These are phyloP conservation scores for Saturnispora quitensis DNA, from an alignment of 805 yeast genomes.

Conservation along the genomic window DNA sequence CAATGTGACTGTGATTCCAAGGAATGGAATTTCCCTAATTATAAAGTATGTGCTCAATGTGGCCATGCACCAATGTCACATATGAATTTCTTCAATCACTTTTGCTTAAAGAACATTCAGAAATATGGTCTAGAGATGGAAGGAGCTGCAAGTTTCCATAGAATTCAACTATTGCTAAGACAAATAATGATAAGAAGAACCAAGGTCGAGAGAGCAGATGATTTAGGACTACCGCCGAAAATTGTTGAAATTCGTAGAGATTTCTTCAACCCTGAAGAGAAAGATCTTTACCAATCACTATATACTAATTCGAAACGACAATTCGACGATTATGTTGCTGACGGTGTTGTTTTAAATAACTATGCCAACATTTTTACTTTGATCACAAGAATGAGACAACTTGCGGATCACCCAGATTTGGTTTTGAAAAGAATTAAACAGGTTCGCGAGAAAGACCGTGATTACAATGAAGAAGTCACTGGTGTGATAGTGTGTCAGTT, in stretches of 20 bases:
- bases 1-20: conserved; percentile 76
- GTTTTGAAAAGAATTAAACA: conserved; percentile 59
- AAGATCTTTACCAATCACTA: conserved; percentile 80
- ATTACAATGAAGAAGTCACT: conserved; percentile 23
- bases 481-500: conserved; percentile 74
- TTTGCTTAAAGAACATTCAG: conserved; percentile 89
- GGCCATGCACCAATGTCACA: conserved; percentile 93
- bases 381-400: conserved; percentile 94
- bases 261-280: conserved; percentile 87
- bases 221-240: conserved; percentile 93
- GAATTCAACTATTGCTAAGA: conserved; percentile 63
- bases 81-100: conserved; percentile 90
- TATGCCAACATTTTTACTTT: conserved; percentile 95
- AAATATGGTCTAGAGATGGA: conserved; percentile 75
- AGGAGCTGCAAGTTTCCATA: conserved; percentile 67
- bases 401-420: conserved; percentile 97
- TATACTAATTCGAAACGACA: conserved; percentile 81
- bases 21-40: conserved; percentile 79
- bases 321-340: conserved; percentile 87
- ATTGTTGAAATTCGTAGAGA: conserved; percentile 84
- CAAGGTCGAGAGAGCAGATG: conserved; percentile 93
- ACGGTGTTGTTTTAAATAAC: conserved; percentile 92
- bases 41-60: conserved; percentile 78
- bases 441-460: conserved; percentile 24
- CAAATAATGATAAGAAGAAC: conserved; percentile 92